Base-by-base conservation (phyloP, 2,329 filamentous ascomycete species). In the Sclerotinia subarctica region DNA sequence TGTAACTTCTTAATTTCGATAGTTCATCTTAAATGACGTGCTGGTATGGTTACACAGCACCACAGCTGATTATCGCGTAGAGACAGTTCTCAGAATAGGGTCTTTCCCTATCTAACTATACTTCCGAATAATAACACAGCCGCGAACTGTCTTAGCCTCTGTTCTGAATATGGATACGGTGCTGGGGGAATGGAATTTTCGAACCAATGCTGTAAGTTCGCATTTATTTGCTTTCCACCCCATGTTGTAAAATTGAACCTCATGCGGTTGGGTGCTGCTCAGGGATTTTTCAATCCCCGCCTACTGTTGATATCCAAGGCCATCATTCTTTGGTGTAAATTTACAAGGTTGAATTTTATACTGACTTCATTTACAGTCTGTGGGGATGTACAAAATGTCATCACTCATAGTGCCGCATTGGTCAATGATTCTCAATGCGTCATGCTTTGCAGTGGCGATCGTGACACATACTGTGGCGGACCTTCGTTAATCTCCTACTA, bases 401-500 rank as follows among this genome's bases (percentile, higher is more conserved):
- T 66, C 21, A 42, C 49, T 17, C 54, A 59, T 42, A 38, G 58
- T n/a, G 66, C 70, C 6, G 13, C 49, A 17, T 17, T 57, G 1
- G 57, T 69, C 44, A 26, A 44, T 15, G 66, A 70, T 52, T 66
- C 69, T 5, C 57, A 64, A 19, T 71, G 52, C 47, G 52, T 47
- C 24, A 67, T 51, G 24, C 32, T 80, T 1, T 80, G 90, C 46
- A 87, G 90, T 1, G 64, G 67, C 11, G 42, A 72, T 47, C 38
- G 53, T n/a, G 38, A 29, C 24, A 65, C 66, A 13, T 51, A 72
- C 32, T 73, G 72, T 56, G 72, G 72, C 7, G 70, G 62, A 21
- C 67, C 69, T 2, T 66, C 69, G 29, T 42, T 69, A 17, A 64
- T 73, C 17, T 66, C 68, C 11, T 72, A 70, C 32, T 73, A 73